phyloP scores from a whole-genome alignment of 1,284 basidiomycete species.

The Pterula multifida region DNA sequence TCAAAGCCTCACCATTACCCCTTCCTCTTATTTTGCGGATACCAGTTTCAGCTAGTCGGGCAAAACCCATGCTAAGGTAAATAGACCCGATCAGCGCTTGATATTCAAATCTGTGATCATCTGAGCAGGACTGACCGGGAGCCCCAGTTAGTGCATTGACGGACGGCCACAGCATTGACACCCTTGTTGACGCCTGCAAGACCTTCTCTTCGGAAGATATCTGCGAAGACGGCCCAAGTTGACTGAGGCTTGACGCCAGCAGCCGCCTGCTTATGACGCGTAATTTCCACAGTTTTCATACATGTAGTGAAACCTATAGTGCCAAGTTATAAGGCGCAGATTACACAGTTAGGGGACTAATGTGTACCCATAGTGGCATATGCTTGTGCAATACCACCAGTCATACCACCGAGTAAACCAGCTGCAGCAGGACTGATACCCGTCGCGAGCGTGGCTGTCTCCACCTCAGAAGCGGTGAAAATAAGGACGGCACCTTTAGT shows the following conservation, averaged over 20 bases:
- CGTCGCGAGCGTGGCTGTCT: constrained; percentile 51
- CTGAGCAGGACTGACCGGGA: constrained; percentile 54
- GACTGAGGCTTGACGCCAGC: constrained; percentile 83
- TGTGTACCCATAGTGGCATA: constrained; percentile 96
- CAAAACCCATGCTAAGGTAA: constrained; percentile 82
- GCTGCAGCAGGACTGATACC: constrained; percentile 75
- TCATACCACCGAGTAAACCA: constrained; percentile 93
- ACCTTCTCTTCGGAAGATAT: constrained; percentile 91
- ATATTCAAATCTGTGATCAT: neutral
- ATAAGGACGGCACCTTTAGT: constrained; percentile 96
- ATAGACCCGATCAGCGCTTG: constrained; percentile 5
- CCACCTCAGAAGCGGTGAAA: constrained; percentile 93
- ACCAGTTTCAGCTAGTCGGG: constrained; percentile 78
- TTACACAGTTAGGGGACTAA: constrained; percentile 13
- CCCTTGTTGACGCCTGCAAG: constrained; percentile 98
- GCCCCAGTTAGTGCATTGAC: constrained; percentile 99
- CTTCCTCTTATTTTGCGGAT: constrained; percentile 77
- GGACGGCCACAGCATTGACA: constrained; percentile 95
- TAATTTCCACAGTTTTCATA: constrained; percentile 99
- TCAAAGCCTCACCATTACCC: constrained; percentile 62
- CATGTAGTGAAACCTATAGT: constrained; percentile 86
- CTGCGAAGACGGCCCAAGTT: constrained; percentile 89
- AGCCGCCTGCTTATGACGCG: constrained; percentile 91
- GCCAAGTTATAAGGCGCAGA: constrained; percentile 9
- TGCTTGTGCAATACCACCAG: constrained; percentile 94